Base-by-base conservation (phyloP, 495 filamentous ascomycete species). In the Penicillium desertorum region DNA sequence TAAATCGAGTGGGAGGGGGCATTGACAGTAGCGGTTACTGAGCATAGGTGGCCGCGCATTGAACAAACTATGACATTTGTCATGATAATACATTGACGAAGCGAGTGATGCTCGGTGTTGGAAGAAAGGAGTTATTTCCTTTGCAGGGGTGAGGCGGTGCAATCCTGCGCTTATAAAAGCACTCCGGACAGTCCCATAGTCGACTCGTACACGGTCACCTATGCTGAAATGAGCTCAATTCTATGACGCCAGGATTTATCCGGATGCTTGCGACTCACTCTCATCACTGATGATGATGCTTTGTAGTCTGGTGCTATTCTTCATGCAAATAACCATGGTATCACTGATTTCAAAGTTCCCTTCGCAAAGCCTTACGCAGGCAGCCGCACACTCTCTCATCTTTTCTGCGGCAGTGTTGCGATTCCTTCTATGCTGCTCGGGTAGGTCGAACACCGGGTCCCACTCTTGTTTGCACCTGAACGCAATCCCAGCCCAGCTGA, bases 281-380 rank as follows among this genome's bases (percentile, higher is more conserved):
- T 39, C 36, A 2, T 39, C 44, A 14, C 19, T 45, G 22, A 45
- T 45, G 20, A 45, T 23, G 0, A 45, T 45, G 44, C 44, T 45
- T 27, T 45, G 22, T n/a, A 45, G 16, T 25, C 44, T 45, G 22
- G 20, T 45, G 44, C 44, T 45, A 45, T 45, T 27, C 44, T 45
- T 45, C 44, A 45, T 45, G 44, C 44, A 45, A 45, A 45, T 45
- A 8, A 45, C 44, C 44, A 45, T 45, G 10, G 20, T 45, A 6
- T 45, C 44, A 45, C 44, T 45, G 12, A 16, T 20, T 45, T 45
- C 44, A 25, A 45, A 45, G 12, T 45, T 45, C 10, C 23, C 44
- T 25, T 45, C 44, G 5, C 44, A 45, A 5, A 45, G 19, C 23
- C 22, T 45, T 16, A 45, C 1, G 12, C 44, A 45, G 19, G 44